These are phyloP conservation scores for Schizosaccharomyces versatilis DNA, from an alignment of 1,139 yeast genomes.

Conservation along the genomic window DNA sequence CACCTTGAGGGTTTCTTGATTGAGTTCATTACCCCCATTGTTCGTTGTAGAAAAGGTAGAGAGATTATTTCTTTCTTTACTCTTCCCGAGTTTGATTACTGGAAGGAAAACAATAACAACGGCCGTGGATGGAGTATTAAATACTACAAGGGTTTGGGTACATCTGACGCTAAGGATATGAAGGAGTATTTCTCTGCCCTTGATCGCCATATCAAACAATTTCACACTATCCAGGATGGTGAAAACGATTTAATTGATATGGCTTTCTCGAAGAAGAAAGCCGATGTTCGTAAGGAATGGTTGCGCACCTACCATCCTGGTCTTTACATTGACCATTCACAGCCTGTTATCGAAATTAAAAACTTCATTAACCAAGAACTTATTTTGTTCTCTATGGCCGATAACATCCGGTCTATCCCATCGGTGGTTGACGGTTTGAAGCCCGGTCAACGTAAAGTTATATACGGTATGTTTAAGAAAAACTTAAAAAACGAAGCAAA, in stretches of 20 bases:
- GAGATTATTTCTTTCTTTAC: slow-evolving; percentile 57
- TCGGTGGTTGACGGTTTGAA: slow-evolving; percentile 85
- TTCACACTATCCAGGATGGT: slow-evolving; percentile 60
- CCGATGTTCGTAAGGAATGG: slow-evolving; percentile 97
- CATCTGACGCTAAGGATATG: slow-evolving; percentile 62
- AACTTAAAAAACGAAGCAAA: slow-evolving; percentile 59
- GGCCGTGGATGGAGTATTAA: slow-evolving; percentile 73
- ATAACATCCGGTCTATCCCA: slow-evolving; percentile 86
- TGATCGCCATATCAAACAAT: slow-evolving; percentile 66
- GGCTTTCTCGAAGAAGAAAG: slow-evolving; percentile 86
- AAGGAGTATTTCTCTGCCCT: slow-evolving; percentile 74
- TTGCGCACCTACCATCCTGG: slow-evolving; percentile 75
- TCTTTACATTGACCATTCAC: slow-evolving; percentile 67
- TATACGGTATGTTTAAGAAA: slow-evolving; percentile 71
- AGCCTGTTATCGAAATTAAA: slow-evolving; percentile 61
- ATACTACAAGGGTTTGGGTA: slow-evolving; percentile 97
- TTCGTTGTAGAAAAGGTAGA: slow-evolving; percentile 58
- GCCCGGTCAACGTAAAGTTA: slow-evolving; percentile 90
- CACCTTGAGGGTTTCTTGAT: slow-evolving; percentile 78
- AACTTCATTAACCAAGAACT: slow-evolving; percentile 90
- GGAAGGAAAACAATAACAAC: slow-evolving; percentile 73
- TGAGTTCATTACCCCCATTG: slow-evolving; percentile 92
- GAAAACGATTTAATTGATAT: slow-evolving; percentile 70
- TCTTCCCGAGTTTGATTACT: slow-evolving; percentile 85
- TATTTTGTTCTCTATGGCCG: slow-evolving; percentile 89